Base-by-base conservation (phyloP, 768 basidiomycete genomes). In the Phlebiopsis gigantea region DNA sequence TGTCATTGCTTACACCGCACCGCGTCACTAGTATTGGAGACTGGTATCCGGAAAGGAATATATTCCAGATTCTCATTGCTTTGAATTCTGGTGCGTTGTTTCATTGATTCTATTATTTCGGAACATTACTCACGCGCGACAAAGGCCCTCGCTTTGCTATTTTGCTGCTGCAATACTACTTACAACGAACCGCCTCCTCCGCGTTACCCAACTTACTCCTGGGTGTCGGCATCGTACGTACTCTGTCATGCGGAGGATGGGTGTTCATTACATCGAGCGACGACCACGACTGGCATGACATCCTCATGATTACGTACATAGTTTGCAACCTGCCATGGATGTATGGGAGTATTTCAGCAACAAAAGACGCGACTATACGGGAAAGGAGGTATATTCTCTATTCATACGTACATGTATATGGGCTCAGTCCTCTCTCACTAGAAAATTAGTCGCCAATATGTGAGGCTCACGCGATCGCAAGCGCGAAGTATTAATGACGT, bases 251-350 rank as follows among this genome's bases (percentile, higher is more conserved):
- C 63, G 93, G 90, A 29, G 92, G 93, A 25, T 96, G 93, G 93
- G 90, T 94, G 26, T 96, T 85, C 64, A 83, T 95, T 64, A 94
- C 93, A 0, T 90, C 89, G 2, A 82, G 73, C 51, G 93, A 95
- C 66, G 79, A 89, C 71, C 90, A 92, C 62, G 87, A 89, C 64
- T 75, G 77, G 14, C 93, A 96, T 71, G 93, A 96, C 67, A 71
- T 93, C 34, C 82, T 85, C 66, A 96, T 96, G 93, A 84, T 95
- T 57, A 69, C 79, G 51, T 96, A 95, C 66, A 88, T 96, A 59
- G 76, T 90, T 3, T 81, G 83, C 67, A 93, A 90, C 64, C 64
- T 93, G 2, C 93, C 93, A 3, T 96, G 92, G 92, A 96, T 95
- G 93, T 62, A 84, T 24, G 83, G 90, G 25, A 79, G 83, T 8